A percentile compares a stretch with the other conserved stretches of the same genome.
Conservation (phyloP, 768 basidiomycete species). For the Tricholoma hemisulphureum region DNA sequence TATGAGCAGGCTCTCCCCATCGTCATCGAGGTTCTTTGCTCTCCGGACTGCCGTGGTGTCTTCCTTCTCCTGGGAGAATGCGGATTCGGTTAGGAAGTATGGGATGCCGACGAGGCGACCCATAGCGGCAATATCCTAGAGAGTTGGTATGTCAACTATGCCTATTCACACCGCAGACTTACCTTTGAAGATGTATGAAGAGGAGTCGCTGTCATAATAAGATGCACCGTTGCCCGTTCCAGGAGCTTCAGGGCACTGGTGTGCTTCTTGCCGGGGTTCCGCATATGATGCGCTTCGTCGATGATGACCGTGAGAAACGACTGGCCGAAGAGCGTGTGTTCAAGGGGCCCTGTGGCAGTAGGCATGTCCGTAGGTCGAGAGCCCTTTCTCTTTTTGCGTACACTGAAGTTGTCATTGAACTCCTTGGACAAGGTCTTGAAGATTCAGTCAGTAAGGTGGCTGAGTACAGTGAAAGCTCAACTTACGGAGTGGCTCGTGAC, state of each 20-base stretch:
- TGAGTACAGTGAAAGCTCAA: not conserved
- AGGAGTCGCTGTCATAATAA: constrained; percentile 24
- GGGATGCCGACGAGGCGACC: constrained; percentile 25
- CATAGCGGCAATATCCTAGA: constrained; percentile 28
- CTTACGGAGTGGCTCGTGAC: constrained; percentile 26
- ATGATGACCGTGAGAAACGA: constrained; percentile 13
- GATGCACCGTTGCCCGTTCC: constrained; percentile 4
- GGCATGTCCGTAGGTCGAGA: constrained; percentile 19
- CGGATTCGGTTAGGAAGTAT: constrained; percentile 19
- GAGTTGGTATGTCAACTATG: not conserved
- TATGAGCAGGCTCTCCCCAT: not conserved
- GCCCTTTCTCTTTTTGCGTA: not conserved
- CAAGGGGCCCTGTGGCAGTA: not conserved
- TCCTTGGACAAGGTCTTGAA: constrained; percentile 14
- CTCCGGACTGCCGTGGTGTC: constrained; percentile 5
- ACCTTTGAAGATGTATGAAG: constrained; percentile 25
- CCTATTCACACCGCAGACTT: not conserved
- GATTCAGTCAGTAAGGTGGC: not conserved
- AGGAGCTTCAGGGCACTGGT: constrained; percentile 10
- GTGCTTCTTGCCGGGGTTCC: constrained; percentile 17
- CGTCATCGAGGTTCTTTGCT: constrained; percentile 14
- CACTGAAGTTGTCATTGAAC: constrained; percentile 8
- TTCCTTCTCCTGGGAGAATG: constrained; percentile 20
- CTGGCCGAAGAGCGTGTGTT: constrained; percentile 15
- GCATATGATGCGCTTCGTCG: constrained; percentile 25